Base-by-base conservation (phyloP, 805 yeast species). In the Clavispora santaluciae region DNA sequence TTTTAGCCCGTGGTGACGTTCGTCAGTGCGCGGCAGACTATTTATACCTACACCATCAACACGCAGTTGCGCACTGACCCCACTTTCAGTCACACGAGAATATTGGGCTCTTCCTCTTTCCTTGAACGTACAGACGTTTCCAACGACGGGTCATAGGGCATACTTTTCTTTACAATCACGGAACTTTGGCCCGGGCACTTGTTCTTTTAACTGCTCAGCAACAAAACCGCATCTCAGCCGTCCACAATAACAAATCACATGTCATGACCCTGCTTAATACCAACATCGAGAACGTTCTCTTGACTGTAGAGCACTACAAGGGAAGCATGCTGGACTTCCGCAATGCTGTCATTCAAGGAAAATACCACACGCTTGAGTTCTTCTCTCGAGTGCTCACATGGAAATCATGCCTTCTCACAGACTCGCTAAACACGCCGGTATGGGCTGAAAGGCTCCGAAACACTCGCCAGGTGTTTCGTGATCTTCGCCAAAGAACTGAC, bases 331-430 rank as follows among this genome's bases (percentile, higher is more conserved):
- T 43, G 12, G 40, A 36, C 4, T 54, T 69, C 33, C 57, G 57
- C 35, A 42, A 48, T 3, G 62, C 66, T 5, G 55, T 67, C 2
- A 30, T 52, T 24, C 59, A 51, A 24, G 54, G 58, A 41, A 67
- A 62, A 12, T 66, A 65, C 50, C 48, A 48, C 22, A 43, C 50
- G 22, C 10, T 9, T 8, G 12, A 10, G 20, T 34, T 50, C 43
- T 68, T 60, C 46, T 43, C 61, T 2, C 52, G 73, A 5, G 48
- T 64, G 7, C 54, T 69, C 28, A 41, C 68, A 7, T 69, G 73
- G 73, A 69, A 68, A 44, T 40, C 54, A 12, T 55, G 64, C 33
- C 54, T 63, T 16, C 61, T 69, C 24, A 64, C 71, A 12, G 66
- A 66, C 22, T 57, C 59, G 26, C 55, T 68, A 33, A 60, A 62